Evolutionary conservation across 352 stramenopile species (phyloP).

Genomic region (Globisporangium yorkense): DNA sequence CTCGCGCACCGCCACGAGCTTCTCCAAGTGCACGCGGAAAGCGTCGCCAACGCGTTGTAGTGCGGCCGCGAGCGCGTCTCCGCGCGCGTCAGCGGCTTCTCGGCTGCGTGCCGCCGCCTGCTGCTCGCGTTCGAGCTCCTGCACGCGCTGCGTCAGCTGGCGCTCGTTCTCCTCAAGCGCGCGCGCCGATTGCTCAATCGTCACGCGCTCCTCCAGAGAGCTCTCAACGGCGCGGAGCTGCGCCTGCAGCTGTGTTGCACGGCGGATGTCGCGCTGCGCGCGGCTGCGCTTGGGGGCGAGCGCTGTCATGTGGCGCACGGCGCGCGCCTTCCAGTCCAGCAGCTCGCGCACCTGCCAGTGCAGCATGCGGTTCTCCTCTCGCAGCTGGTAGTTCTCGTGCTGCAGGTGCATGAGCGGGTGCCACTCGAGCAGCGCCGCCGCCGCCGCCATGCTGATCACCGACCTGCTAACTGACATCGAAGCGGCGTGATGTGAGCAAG

Average conservation of each 20-base stretch:
- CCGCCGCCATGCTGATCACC: slow-evolving; percentile 18
- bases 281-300: slow-evolving; percentile 47
- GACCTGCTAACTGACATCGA: not conserved
- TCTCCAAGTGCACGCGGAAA: slow-evolving; percentile 52
- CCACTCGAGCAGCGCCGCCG: slow-evolving; percentile 40
- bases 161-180: slow-evolving; percentile 29
- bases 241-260: slow-evolving; percentile 44
- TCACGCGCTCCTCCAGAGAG: slow-evolving; percentile 44
- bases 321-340: slow-evolving; percentile 56
- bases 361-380: slow-evolving; percentile 42
- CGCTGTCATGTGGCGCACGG: slow-evolving; percentile 52
- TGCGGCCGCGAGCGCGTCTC: slow-evolving; percentile 19
- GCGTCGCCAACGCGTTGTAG: slow-evolving; percentile 38
- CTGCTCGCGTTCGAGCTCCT: slow-evolving; percentile 25
- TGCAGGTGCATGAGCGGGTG: slow-evolving; percentile 53
- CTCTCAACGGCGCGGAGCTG: slow-evolving; percentile 50
- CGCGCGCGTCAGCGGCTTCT: slow-evolving; percentile 6
- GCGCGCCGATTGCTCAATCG: slow-evolving; percentile 34
- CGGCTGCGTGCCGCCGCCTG: slow-evolving; percentile 14
- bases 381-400: slow-evolving; percentile 60
- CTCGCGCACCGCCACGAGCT: slow-evolving; percentile 52
- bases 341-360: slow-evolving; percentile 48
- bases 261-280: slow-evolving; percentile 38
- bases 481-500: not conserved
- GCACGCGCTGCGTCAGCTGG: slow-evolving; percentile 20